These are phyloP conservation scores for Neopestalotiopsis rosae DNA, from an alignment of 2,329 filamentous ascomycete genomes.

Conservation along the genomic window DNA sequence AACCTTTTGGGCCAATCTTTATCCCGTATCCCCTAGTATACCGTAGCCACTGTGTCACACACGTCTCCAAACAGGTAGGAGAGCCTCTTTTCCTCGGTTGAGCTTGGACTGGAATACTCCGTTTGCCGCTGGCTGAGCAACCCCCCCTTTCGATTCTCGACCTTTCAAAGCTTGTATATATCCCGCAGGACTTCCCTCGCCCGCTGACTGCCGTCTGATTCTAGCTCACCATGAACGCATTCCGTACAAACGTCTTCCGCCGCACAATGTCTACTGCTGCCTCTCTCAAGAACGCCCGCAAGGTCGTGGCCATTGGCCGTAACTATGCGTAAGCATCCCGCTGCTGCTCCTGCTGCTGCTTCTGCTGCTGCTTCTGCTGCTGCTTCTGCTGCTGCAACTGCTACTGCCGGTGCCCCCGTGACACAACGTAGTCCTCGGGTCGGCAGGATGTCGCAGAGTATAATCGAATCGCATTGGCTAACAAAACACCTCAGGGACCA, in stretches of 20 bases:
- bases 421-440: background rate
- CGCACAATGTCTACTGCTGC: constrained; percentile 48
- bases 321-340: constrained; percentile 81
- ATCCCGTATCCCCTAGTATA: constrained; percentile 15
- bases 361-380: background rate
- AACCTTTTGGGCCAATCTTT: constrained; percentile 14
- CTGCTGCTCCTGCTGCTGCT: background rate
- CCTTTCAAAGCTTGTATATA: constrained; percentile 4
- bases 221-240: constrained; percentile 31
- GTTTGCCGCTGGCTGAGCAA: background rate
- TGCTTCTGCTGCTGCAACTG: no score
- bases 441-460: constrained; percentile 17
- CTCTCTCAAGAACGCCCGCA: constrained; percentile 61
- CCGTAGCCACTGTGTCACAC: constrained; percentile 15
- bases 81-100: background rate
- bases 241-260: constrained; percentile 32
- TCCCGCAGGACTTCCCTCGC: constrained; percentile 12
- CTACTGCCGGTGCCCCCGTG: background rate
- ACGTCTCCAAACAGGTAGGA: constrained; percentile 18
- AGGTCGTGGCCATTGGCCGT: constrained; percentile 91
- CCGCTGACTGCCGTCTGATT: background rate
- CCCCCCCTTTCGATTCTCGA: background rate
- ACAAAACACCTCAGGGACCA: constrained; percentile 70
- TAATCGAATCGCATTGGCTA: constrained; percentile 21
- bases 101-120: background rate